Evolutionary conservation across 2,329 filamentous ascomycete genomes (phyloP), one percentile per base, ranked within the genome.

Genomic region (Curvularia sp.): DNA sequence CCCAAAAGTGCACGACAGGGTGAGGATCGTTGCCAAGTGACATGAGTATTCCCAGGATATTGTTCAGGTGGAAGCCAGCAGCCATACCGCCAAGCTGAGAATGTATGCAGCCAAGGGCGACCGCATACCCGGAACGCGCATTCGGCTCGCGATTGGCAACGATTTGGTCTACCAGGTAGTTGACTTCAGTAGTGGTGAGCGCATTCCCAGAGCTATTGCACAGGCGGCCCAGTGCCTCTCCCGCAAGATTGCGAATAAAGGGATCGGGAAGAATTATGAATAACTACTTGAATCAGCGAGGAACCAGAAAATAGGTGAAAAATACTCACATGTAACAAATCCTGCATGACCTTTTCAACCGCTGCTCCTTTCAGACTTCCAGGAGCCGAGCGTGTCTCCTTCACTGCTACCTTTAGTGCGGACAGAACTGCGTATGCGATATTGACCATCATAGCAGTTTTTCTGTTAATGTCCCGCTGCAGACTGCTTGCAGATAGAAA

Each of bases 51-150:
- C 94, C 91, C n/a, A 97, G 85, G 49, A 99, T 97, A 1, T 93
- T 97, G 80, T 98, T 98, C 50, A 99, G 84, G 75, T 99, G 95
- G 69, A 95, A 93, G 3, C 93, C 93, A 54, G 95, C 95, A 53
- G 95, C 95, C 93, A 99, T 98, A 56, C 95, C 94, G 57, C 95
- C 96, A 33, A 99, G 91, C 75, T 97, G 93, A 18, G 92, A 91
- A 78, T 99, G 93, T 51, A 99, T 98, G 56, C 90, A 91, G 8
- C 95, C 95, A 30, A 99, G 81, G 12, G 95, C 93, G 82, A 96
- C 92, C 15, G 96, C 95, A 77, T 94, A 99, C 10, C 95, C 95
- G 44, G 96, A 93, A 74, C 95, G 88, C 38, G 93, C 93, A 75
- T 91, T 94, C 0, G 95, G 95, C 75, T 99, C 95, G 54, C 94